Percentiles rank a stretch among this genome's conserved stretches.
Evolutionary conservation across 192 early-diverging fungal species (phyloP).

Genomic region (Haplosporangium gracile): DNA sequence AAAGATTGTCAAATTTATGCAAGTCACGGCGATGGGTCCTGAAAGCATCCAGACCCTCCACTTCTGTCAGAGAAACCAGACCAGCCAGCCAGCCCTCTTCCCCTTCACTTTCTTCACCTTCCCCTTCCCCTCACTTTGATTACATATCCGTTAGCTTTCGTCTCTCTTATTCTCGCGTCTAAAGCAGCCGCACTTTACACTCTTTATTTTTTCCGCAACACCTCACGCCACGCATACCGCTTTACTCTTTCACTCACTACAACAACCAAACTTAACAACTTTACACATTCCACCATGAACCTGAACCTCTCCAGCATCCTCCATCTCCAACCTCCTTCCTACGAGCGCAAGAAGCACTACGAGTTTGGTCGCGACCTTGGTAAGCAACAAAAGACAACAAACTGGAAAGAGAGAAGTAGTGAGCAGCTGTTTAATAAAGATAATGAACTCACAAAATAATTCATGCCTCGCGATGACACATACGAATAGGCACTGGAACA

Average conservation of each 20-base stretch:
- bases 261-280: neutral
- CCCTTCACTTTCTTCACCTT: neutral
- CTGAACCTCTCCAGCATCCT: conserved; percentile 41
- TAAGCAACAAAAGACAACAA: conserved; percentile 20
- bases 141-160: neutral
- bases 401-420: neutral
- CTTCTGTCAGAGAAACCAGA: neutral
- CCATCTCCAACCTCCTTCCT: conserved; percentile 64
- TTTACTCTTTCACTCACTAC: neutral
- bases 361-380: conserved; percentile 71
- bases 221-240: neutral
- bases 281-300: conserved; percentile 16
- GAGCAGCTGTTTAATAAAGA: neutral
- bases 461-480: neutral
- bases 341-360: conserved; percentile 79
- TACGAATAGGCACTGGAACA: conserved; percentile 67
- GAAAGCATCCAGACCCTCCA: neutral
- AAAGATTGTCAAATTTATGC: neutral
- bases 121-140: neutral
- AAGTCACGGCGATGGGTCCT: neutral
- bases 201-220: neutral
- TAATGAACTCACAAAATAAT: neutral
- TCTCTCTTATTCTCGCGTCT: neutral
- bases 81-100: neutral
- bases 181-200: neutral